Conservation (phyloP, 108 stramenopile genomes). For the Nitzschia palea region DNA sequence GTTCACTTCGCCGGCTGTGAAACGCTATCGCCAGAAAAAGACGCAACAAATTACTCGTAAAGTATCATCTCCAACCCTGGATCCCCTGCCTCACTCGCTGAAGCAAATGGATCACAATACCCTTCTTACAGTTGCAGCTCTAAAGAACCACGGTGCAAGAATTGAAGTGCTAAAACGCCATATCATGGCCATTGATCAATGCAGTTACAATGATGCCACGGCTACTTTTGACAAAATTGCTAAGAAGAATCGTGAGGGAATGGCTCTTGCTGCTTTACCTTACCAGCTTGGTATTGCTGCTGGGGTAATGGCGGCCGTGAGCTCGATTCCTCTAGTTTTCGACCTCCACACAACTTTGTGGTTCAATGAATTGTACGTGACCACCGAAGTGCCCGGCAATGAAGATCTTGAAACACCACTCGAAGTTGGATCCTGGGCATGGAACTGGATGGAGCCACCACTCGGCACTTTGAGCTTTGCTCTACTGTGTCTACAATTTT, state of each 20-base stretch:
- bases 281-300: slow-evolving; percentile 66
- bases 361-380: slow-evolving; percentile 87
- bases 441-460: slow-evolving; percentile 89
- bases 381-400: slow-evolving; percentile 73
- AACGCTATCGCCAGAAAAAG: slow-evolving; percentile 14
- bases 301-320: slow-evolving; percentile 48
- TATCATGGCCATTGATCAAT: slow-evolving; percentile 57
- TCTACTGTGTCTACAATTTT: slow-evolving; percentile 79
- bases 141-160: slow-evolving; percentile 47
- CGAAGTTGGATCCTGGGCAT: slow-evolving; percentile 81
- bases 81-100: slow-evolving; percentile 36
- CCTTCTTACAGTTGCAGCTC: slow-evolving; percentile 47
- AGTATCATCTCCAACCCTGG: no score
- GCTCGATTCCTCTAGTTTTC: slow-evolving; percentile 77
- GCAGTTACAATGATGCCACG: slow-evolving; percentile 41
- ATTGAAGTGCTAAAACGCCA: slow-evolving; percentile 59
- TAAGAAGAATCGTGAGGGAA: slow-evolving; percentile 52
- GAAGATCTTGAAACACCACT: slow-evolving; percentile 79
- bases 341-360: slow-evolving; percentile 56
- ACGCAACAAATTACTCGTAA: background rate
- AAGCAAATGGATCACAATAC: slow-evolving; percentile 58
- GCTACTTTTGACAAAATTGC: slow-evolving; percentile 41
- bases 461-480: slow-evolving; percentile 81
- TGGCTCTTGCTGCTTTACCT: slow-evolving; percentile 56
- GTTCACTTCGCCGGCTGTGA: slow-evolving; percentile 15